Base-by-base conservation (phyloP, 2,329 filamentous ascomycete genomes). In the Westerdykella sp. region DNA sequence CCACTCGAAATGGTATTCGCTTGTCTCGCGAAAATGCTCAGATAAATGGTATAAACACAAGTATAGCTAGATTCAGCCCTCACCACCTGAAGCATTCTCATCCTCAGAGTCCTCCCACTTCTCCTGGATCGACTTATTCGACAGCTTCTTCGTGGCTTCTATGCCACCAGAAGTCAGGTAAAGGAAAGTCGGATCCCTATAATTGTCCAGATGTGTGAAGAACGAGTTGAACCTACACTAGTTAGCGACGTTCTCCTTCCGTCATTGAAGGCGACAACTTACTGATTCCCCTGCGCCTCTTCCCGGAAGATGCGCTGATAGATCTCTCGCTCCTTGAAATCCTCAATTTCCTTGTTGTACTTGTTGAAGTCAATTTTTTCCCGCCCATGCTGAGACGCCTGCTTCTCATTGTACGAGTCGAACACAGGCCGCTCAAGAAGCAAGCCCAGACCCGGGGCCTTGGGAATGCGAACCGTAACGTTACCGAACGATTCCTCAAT, bases 381-480 rank as follows among this genome's bases (percentile, higher is more conserved):
- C 42, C 81, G 79, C 6, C 76, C 79, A 35, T 83, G 76, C 42
- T 79, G 78, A 30, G 75, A 73, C 6, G 76, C 76, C 1, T 85
- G 82, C 51, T 84, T 81, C 42, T 76, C 77, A 67, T 96, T 98
- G 70, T 96, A 97, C 39, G 74, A 82, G 48, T 91, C 84, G 62
- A 98, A 98, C 0, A 97, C 86, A 2, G 93, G 93, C 1, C 88
- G 75, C 69, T 98, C 93, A 4, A 98, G 78, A 42, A 97, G 72
- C 35, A 98, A 71, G 0, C 93, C 93, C 30, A 98, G 69, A 4
- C 88, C 86, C 0, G 93, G 93, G 0, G 90, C 93, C 69, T 97
- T 97, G 43, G 93, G 93, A 43, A 98, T 95, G 38, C 85, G 85
- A 57, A 95, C 85, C 45, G 84, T 81, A 15, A 66, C 60, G 28